Evolutionary conservation across 2,329 filamentous ascomycete genomes (phyloP), one percentile per base, ranked within the genome.

Genomic region (Nemania diffusa): DNA sequence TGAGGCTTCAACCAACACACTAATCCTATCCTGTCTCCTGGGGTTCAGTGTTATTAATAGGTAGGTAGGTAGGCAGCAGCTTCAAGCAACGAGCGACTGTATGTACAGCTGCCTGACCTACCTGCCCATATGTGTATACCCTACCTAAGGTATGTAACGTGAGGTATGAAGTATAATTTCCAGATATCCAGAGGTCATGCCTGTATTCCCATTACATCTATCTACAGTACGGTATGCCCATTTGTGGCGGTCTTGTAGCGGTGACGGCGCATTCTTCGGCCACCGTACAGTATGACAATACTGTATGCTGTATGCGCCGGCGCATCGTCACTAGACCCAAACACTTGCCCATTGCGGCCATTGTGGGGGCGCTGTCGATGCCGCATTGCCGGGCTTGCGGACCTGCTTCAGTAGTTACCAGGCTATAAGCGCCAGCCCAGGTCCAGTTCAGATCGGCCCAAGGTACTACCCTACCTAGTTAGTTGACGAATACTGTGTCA

Each of bases 361-460:
- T 44, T 44, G 40, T 52, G 50, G 24, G 50, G 29, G 29, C 11
- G 17, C 27, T 2, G 22, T 57, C 48, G 57, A 46, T 68, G 66
- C 66, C 66, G 66, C 17, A 63, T 68, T 68, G 63, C 66, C 66
- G 66, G 63, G 32, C 58, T 56, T 27, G 63, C 57, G 46, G 53
- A 32, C 24, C 56, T 51, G 6, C 9, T 32, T 9, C 9, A 32
- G 29, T 32, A n/a, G 17, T n/a, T n/a, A 24, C 55, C 17, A 60
- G 17, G 24, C 46, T 34, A 51, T 48, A 64, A 55, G 64, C 64
- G 64, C 60, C 57, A 57, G 11, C 59, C 56, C 26, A 59, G 42
- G 22, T 58, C 20, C 46, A 34, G 24, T 13, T 22, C 34, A 37
- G 20, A n/a, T 27, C 42, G 11, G 3, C 9, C 7, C 2, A 40